Conservation (phyloP, 495 filamentous ascomycete species). For the Durotheca rogersii region DNA sequence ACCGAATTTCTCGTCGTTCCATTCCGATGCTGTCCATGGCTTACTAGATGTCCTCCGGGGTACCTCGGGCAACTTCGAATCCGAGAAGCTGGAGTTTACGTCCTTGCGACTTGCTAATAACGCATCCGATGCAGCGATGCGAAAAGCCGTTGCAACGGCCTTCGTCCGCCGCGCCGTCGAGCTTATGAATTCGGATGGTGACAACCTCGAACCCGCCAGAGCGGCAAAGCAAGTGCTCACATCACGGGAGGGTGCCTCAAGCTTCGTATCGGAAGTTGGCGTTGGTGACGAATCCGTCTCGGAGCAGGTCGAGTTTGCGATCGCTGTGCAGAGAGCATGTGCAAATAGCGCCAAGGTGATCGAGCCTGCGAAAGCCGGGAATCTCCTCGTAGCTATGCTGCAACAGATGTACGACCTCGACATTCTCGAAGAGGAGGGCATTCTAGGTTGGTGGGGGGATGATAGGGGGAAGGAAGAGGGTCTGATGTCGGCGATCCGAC, state of each 20-base stretch:
- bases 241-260: constrained; percentile 46
- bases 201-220: constrained; percentile 55
- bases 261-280: constrained; percentile 55
- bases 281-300: constrained; percentile 49
- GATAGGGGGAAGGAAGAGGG: constrained; percentile 61
- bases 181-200: constrained; percentile 60
- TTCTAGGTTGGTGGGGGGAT: constrained; percentile 86
- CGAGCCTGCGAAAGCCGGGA: constrained; percentile 51
- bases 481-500: constrained; percentile 67
- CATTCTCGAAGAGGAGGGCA: constrained; percentile 84
- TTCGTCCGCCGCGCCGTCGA: constrained; percentile 80
- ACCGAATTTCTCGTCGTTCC: constrained; percentile 65
- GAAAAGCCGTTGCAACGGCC: constrained; percentile 78
- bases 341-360: constrained; percentile 56
- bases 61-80: constrained; percentile 70
- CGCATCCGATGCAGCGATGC: constrained; percentile 82
- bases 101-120: constrained; percentile 84
- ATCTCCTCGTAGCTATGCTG: constrained; percentile 68
- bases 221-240: constrained; percentile 63
- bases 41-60: constrained; percentile 74
- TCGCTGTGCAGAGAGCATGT: constrained; percentile 79
- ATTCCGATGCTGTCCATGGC: constrained; percentile 80
- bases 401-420: constrained; percentile 84
- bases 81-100: constrained; percentile 86
- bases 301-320: constrained; percentile 77